These are phyloP conservation scores for Hypocreales sp. DNA, from an alignment of 2,329 filamentous ascomycete species.

Conservation along the genomic window DNA sequence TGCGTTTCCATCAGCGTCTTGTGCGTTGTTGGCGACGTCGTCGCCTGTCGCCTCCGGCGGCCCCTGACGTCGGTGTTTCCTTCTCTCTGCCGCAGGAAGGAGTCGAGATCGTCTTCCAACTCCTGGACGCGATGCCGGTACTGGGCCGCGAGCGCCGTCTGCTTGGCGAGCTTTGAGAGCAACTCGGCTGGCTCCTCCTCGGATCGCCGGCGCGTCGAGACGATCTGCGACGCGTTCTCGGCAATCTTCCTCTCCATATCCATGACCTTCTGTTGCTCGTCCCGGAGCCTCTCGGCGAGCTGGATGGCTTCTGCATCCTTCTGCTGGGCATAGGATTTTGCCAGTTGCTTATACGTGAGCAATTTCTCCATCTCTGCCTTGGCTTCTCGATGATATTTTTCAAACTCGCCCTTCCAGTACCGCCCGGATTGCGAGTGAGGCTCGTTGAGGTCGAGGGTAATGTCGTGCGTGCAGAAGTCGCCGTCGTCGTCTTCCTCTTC, in stretches of 20 bases:
- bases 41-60: slow-evolving; percentile 20
- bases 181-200: slow-evolving; percentile 30
- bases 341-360: slow-evolving; percentile 64
- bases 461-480: slow-evolving; percentile 36
- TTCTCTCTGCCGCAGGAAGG: slow-evolving; percentile 19
- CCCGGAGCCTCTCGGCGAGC: slow-evolving; percentile 47
- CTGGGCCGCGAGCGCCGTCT: slow-evolving; percentile 40
- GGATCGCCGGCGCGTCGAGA: slow-evolving; percentile 13
- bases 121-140: slow-evolving; percentile 45
- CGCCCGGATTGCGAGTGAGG: slow-evolving; percentile 60
- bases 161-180: slow-evolving; percentile 37
- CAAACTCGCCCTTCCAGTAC: slow-evolving; percentile 69
- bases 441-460: slow-evolving; percentile 56
- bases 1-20: slow-evolving; percentile 35
- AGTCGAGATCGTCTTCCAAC: slow-evolving; percentile 34
- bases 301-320: slow-evolving; percentile 60
- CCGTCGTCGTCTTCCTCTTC: slow-evolving; percentile 33
- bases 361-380: slow-evolving; percentile 62
- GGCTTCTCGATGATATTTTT: slow-evolving; percentile 57
- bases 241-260: slow-evolving; percentile 47
- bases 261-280: slow-evolving; percentile 50
- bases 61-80: slow-evolving; percentile 14
- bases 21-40: slow-evolving; percentile 32
- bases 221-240: slow-evolving; percentile 43
- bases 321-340: slow-evolving; percentile 63